A percentile compares a stretch with the other conserved stretches of the same genome.
phyloP scores from a whole-genome alignment of 2,329 filamentous ascomycete species.

The Botrytis pseudocinerea region DNA sequence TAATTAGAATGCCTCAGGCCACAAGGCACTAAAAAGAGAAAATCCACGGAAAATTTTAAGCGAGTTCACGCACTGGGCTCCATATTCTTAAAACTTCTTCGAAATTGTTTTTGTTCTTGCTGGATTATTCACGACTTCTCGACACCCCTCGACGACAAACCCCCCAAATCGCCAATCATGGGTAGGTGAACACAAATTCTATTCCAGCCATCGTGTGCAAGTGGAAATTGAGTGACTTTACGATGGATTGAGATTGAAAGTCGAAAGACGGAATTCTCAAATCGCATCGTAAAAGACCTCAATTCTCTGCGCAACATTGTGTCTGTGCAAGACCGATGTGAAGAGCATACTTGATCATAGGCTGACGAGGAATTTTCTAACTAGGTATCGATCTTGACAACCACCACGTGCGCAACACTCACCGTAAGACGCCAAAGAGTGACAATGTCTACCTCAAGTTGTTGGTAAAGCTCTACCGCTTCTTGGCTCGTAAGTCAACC shows the following conservation, averaged over 20 bases:
- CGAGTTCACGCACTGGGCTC: conserved; percentile 17
- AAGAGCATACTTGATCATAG: conserved; percentile 66
- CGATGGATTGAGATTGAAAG: conserved; percentile 15
- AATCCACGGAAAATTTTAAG: conserved; percentile 21
- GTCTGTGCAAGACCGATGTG: conserved; percentile 41
- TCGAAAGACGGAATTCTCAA: conserved; percentile 29
- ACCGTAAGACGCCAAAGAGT: conserved; percentile 96
- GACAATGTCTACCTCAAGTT: conserved; percentile 98
- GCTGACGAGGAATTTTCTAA: conserved; percentile 58
- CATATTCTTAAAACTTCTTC: conserved; percentile 24
- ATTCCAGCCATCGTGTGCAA: conserved; percentile 42
- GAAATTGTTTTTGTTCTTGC: conserved; percentile 22
- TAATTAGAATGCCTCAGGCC: not conserved
- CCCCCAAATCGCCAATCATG: conserved; percentile 41
- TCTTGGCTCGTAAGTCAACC: conserved; percentile 79
- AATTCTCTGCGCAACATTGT: conserved; percentile 40
- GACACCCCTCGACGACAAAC: conserved; percentile 25
- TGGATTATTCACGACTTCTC: conserved; percentile 23
- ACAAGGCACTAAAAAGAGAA: not conserved
- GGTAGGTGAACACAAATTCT: conserved; percentile 42
- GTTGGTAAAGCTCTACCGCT: conserved; percentile 97
- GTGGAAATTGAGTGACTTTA: conserved; percentile 38
- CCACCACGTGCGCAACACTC: conserved; percentile 69
- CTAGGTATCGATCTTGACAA: conserved; percentile 71
- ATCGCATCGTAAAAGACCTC: conserved; percentile 29